A percentile compares a stretch with the other conserved stretches of the same genome.
These are phyloP conservation scores for Trichoderma atrobrunneum DNA, from an alignment of 2,329 filamentous ascomycete species.

Conservation along the genomic window DNA sequence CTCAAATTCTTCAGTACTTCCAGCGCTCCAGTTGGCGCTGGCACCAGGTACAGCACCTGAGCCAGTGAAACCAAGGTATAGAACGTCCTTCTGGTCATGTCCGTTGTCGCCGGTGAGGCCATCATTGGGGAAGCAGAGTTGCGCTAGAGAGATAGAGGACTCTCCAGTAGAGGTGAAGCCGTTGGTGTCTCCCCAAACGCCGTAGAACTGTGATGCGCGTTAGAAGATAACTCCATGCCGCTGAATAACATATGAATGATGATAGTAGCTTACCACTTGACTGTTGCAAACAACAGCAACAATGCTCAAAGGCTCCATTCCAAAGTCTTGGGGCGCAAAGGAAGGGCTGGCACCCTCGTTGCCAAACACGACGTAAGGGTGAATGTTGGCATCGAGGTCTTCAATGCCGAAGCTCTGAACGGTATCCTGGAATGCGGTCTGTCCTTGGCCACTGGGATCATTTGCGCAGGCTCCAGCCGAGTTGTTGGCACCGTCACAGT, in stretches of 20 bases:
- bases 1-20: constrained; percentile 45
- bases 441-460: constrained; percentile 13
- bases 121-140: constrained; percentile 47
- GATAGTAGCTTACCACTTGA: constrained; percentile 6
- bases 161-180: constrained; percentile 49
- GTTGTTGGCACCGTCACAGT: constrained; percentile 16
- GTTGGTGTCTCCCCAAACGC: constrained; percentile 57
- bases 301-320: constrained; percentile 13
- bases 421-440: constrained; percentile 12
- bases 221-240: background rate
- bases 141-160: constrained; percentile 49
- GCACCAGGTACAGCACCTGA: constrained; percentile 25
- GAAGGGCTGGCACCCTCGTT: background rate
- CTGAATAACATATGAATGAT: background rate
- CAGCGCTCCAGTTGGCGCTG: constrained; percentile 49
- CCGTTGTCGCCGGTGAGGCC: constrained; percentile 49
- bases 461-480: constrained; percentile 7
- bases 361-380: constrained; percentile 14
- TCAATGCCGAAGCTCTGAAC: constrained; percentile 10
- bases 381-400: constrained; percentile 18
- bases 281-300: constrained; percentile 17
- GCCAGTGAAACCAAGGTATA: constrained; percentile 56
- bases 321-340: background rate
- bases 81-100: constrained; percentile 50
- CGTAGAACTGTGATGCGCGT: constrained; percentile 36